These are phyloP conservation scores for Sclerospora graminicola DNA, from an alignment of 352 stramenopile genomes.

Conservation along the genomic window DNA sequence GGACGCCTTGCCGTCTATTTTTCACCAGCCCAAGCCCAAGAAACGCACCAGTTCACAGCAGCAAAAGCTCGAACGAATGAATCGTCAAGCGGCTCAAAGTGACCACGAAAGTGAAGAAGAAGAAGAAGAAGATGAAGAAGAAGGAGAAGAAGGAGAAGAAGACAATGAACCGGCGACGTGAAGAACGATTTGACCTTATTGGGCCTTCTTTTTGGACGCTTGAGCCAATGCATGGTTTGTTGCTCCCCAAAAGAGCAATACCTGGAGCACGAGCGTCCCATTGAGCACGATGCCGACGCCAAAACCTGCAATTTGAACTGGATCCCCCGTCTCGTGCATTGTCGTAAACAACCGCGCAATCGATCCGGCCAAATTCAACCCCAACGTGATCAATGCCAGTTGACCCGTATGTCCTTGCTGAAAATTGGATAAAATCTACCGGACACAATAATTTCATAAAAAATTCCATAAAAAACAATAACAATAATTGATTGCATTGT, in stretches of 20 bases:
- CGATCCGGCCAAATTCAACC: constrained; percentile 76
- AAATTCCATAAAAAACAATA: too few species aligned
- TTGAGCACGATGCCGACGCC: constrained; percentile 70
- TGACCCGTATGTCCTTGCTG: constrained; percentile 86
- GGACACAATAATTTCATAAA: too few species aligned
- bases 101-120: background rate
- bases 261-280: constrained; percentile 63
- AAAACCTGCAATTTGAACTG: constrained; percentile 59
- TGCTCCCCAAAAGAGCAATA: constrained; percentile 72
- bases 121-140: background rate
- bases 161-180: background rate
- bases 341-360: constrained; percentile 82
- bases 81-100: constrained; percentile 10
- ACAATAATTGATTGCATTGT: too few species aligned
- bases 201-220: constrained; percentile 58
- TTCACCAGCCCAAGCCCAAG: constrained; percentile 47
- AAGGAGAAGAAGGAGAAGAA: background rate
- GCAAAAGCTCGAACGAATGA: constrained; percentile 19
- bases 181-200: constrained; percentile 27
- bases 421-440: constrained; percentile 79
- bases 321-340: constrained; percentile 77
- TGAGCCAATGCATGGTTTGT: constrained; percentile 61
- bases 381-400: constrained; percentile 73
- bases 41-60: constrained; percentile 39
- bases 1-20: constrained; percentile 48